Evolutionary conservation across 2,329 filamentous ascomycete genomes (phyloP), one percentile per base, ranked within the genome.

Genomic region (Zymoseptoria passerinii): DNA sequence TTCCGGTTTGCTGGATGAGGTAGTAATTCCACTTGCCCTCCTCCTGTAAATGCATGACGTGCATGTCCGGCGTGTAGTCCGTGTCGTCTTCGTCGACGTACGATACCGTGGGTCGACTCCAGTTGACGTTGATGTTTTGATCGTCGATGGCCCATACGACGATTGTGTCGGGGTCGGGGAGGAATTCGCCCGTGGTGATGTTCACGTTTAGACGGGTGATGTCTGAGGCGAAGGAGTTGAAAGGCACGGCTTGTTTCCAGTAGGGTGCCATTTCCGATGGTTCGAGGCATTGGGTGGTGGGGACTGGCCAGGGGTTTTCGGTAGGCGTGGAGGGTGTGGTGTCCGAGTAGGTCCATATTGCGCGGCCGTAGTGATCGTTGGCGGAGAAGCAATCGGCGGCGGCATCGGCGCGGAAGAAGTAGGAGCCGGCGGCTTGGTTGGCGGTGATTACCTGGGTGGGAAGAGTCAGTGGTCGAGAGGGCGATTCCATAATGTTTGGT

Each of bases 21-120:
- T 63, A 65, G 61, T 66, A 66, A 52, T 65, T 66, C 63, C 63
- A 66, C 18, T 61, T 68, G 28, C 66, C 67, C 50, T 68, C 67
- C 13, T 64, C 70, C 1, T 72, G 71, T 9, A 77, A 67, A 35
- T 75, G 70, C 49, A 78, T 71, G 35, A 78, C 64, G 61, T 77
- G 76, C 61, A 73, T 72, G 16, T 63, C 63, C 1, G 53, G 56
- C 0, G 75, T 72, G 58, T 75, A 79, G 66, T 61, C 73, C 29
- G 71, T 73, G 66, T 78, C 76, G 40, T 67, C 66, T 19, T 73
- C 67, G 6, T 76, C 68, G 18, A 77, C 67, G 19, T 77, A 78
- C 55, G 76, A 65, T 4, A 80, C 63, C 0, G 76, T 77, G 1
- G 78, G 78, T 13, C 74, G 68, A 40, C 72, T 67, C 76, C 76